A percentile compares a stretch with the other conserved stretches of the same genome.
Conservation (phyloP, 2,329 filamentous ascomycete species). For the Chrysoporthe puriensis region DNA sequence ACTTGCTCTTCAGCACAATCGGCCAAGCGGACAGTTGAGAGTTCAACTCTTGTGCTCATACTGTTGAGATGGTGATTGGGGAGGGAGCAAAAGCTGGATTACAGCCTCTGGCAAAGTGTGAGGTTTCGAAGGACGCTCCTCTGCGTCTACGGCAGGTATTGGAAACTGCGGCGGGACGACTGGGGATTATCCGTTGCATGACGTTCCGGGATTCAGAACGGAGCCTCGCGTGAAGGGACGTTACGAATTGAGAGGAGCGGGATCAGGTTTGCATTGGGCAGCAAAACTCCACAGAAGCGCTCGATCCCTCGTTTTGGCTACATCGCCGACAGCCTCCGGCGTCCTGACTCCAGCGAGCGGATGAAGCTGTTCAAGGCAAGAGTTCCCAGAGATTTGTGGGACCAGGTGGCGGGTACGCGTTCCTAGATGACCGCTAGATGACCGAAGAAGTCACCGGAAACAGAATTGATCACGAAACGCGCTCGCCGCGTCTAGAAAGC, state of each 20-base stretch:
- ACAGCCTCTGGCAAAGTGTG: neutral
- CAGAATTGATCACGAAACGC: neutral
- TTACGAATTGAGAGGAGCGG: neutral
- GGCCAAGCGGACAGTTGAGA: neutral
- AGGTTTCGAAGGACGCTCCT: neutral
- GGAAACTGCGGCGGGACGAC: neutral
- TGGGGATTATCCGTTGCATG: neutral
- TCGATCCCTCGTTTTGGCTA: neutral
- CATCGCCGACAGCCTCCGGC: neutral
- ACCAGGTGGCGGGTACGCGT: neutral
- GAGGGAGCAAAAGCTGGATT: neutral
- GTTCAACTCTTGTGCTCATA: neutral
- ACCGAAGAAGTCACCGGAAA: neutral
- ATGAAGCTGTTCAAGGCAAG: neutral
- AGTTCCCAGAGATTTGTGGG: neutral
- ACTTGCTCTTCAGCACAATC: neutral
- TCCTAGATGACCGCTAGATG: neutral
- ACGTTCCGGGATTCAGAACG: neutral
- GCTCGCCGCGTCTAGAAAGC: conserved; percentile 1
- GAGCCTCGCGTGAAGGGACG: neutral
- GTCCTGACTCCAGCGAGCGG: neutral
- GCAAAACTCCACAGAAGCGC: neutral
- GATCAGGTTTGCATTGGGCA: neutral
- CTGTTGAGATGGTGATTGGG: neutral
- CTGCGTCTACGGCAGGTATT: neutral